Conservation (phyloP, 2,329 filamentous ascomycete species). For the Sporothrix inflata region DNA sequence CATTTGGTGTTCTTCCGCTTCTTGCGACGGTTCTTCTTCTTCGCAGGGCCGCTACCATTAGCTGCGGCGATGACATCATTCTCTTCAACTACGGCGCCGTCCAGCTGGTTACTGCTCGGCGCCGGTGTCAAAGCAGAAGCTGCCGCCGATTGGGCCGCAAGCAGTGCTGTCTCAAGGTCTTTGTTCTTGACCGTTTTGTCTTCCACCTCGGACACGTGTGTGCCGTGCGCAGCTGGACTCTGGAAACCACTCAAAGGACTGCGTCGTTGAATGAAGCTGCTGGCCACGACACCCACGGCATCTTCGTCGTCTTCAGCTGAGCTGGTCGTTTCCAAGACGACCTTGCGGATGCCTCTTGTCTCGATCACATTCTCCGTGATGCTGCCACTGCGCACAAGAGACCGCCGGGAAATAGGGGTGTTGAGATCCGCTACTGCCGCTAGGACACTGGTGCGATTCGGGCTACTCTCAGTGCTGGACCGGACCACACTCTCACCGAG, state of each 20-base stretch:
- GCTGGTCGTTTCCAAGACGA: conserved; percentile 59
- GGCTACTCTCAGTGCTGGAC: conserved; percentile 32
- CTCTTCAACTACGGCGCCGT: conserved; percentile 21
- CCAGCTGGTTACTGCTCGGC: not conserved
- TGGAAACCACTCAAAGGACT: conserved; percentile 20
- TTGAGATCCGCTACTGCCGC: conserved; percentile 29
- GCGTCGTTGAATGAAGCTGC: not conserved
- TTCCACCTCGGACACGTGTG: conserved; percentile 22
- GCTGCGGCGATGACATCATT: conserved; percentile 21
- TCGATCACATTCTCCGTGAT: conserved; percentile 81
- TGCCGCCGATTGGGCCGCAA: conserved; percentile 7
- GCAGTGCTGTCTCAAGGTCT: conserved; percentile 29
- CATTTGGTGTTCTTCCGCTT: conserved; percentile 36
- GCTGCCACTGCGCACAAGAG: conserved; percentile 69
- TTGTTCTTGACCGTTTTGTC: conserved; percentile 26
- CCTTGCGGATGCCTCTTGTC: conserved; percentile 72
- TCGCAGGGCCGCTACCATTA: conserved; percentile 33
- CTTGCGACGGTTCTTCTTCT: conserved; percentile 46
- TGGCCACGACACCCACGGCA: conserved; percentile 11
- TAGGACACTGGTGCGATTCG: conserved; percentile 25
- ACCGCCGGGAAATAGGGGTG: conserved; percentile 33
- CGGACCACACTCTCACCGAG: not conserved
- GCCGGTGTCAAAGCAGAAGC: too few species aligned
- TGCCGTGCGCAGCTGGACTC: conserved; percentile 6
- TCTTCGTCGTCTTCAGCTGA: conserved; percentile 45